Percentiles rank a stretch among this genome's conserved stretches.
These are phyloP conservation scores for Urochloa ruziziensis DNA, from an alignment of 176 grass and related monocot genomes.

Conservation along the genomic window DNA sequence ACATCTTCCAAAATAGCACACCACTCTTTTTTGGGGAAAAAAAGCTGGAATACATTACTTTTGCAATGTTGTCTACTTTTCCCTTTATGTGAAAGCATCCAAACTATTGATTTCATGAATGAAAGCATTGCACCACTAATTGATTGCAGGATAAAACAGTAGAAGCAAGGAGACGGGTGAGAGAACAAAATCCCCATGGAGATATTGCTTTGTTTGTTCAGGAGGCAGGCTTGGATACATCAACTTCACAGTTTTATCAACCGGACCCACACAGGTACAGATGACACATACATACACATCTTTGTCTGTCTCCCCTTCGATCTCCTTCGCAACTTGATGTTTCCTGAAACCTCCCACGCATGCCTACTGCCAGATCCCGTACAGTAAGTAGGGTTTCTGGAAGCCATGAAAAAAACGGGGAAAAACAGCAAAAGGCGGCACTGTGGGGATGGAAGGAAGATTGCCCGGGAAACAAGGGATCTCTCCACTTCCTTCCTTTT, in stretches of 20 bases:
- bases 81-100: conserved; percentile 11
- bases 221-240: conserved; percentile 50
- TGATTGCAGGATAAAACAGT: conserved; percentile 30
- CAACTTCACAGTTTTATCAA: conserved; percentile 31
- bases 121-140: conserved; percentile 32
- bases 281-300: conserved; percentile 41
- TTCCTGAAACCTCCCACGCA: conserved; percentile 58
- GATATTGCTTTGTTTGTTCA: conserved; percentile 44
- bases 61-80: not conserved
- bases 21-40: not conserved
- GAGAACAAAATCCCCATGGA: conserved; percentile 38
- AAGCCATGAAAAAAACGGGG: conserved; percentile 34
- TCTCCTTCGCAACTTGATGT: conserved; percentile 38
- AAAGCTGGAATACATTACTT: conserved; percentile 23
- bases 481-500: conserved; percentile 36
- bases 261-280: conserved; percentile 36
- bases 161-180: not conserved
- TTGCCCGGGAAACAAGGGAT: conserved; percentile 53
- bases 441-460: conserved; percentile 46
- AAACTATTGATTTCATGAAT: conserved; percentile 9
- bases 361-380: conserved; percentile 40
- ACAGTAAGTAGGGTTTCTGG: conserved; percentile 48
- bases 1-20: not conserved
- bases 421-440: not conserved
- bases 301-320: conserved; percentile 17